Evolutionary conservation across 2,329 filamentous ascomycete genomes (phyloP).

Genomic region (Nemania serpens): DNA sequence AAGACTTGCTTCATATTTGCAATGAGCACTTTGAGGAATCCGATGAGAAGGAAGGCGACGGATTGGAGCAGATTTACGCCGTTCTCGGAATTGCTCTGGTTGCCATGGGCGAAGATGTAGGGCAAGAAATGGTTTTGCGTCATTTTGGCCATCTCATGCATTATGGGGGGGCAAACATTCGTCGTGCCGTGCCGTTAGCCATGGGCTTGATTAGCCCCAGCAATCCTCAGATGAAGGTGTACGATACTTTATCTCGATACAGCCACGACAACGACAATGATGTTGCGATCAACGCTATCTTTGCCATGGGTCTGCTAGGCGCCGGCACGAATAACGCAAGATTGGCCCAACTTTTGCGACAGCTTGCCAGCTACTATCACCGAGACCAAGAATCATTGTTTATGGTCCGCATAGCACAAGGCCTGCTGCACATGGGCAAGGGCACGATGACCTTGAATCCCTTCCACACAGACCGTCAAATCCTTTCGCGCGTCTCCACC

Average conservation of each 20-base stretch:
- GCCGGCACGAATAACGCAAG: slow-evolving; percentile 98
- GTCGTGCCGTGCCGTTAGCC: slow-evolving; percentile 91
- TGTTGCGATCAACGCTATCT: slow-evolving; percentile 97
- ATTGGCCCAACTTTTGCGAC: slow-evolving; percentile 88
- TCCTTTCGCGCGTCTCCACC: slow-evolving; percentile 88
- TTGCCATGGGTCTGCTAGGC: slow-evolving; percentile 96
- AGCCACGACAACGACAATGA: slow-evolving; percentile 99
- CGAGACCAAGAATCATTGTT: slow-evolving; percentile 94
- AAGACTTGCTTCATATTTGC: slow-evolving; percentile 96
- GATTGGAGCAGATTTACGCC: slow-evolving; percentile 93
- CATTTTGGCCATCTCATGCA: slow-evolving; percentile 99
- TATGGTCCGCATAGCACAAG: slow-evolving; percentile 98
- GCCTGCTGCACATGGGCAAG: slow-evolving; percentile 98
- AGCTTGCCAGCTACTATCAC: slow-evolving; percentile 97
- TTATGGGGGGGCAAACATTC: slow-evolving; percentile 96
- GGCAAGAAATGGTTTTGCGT: slow-evolving; percentile 97
- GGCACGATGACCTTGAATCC: slow-evolving; percentile 93
- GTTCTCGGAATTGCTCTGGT: slow-evolving; percentile 93
- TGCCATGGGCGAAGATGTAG: slow-evolving; percentile 97
- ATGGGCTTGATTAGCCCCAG: slow-evolving; percentile 97
- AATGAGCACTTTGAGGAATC: slow-evolving; percentile 96
- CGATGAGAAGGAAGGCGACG: slow-evolving; percentile 93
- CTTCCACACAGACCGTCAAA: slow-evolving; percentile 98
- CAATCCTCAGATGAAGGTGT: slow-evolving; percentile 99
- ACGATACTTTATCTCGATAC: slow-evolving; percentile 96